Evolutionary conservation across 1,139 yeast species (phyloP).

Genomic region (Scheffersomyces segobiensis): DNA sequence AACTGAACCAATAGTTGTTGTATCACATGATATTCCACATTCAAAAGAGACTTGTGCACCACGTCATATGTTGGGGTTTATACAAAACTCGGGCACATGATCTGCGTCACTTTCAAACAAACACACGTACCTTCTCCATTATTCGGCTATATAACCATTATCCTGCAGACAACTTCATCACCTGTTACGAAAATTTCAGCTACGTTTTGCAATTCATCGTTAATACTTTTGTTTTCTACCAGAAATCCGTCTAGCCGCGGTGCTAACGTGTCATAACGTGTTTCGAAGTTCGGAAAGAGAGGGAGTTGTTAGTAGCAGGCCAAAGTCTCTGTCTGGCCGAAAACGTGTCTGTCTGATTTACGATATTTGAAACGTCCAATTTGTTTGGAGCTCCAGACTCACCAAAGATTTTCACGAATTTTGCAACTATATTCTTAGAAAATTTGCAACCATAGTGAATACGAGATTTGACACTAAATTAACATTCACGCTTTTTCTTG

Average conservation of each 20-base stretch:
- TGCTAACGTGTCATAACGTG: background rate
- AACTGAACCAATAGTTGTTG: too few species aligned
- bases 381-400: background rate
- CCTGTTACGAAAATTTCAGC: background rate
- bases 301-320: background rate
- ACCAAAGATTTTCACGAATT: background rate
- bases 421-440: background rate
- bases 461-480: too few species aligned
- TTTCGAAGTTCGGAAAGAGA: background rate
- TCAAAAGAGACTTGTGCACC: too few species aligned
- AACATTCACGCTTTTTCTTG: background rate
- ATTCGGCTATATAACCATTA: background rate
- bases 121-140: background rate
- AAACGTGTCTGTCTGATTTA: background rate
- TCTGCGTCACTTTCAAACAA: too few species aligned
- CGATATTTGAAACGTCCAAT: background rate
- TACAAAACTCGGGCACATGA: too few species aligned
- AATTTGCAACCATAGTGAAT: background rate
- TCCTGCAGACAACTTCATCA: background rate
- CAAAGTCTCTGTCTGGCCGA: background rate
- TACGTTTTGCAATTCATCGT: background rate
- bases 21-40: too few species aligned
- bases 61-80: too few species aligned
- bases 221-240: background rate
- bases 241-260: background rate